Evolutionary conservation across 2,329 filamentous ascomycete genomes (phyloP), one percentile per base, ranked within the genome.

Genomic region (Arthrobotrys entomopaga): DNA sequence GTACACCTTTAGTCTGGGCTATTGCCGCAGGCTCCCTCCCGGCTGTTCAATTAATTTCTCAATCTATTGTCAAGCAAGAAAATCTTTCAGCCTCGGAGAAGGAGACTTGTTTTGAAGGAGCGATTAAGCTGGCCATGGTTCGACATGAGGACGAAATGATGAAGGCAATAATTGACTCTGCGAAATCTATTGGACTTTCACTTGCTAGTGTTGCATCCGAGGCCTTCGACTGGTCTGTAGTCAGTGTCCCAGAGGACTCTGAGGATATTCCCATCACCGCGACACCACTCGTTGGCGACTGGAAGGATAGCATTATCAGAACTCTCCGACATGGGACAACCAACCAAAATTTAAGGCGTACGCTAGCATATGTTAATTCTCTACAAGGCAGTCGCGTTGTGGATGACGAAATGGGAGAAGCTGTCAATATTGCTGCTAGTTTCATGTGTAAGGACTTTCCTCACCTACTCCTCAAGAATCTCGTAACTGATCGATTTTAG

Each of bases 151-250:
- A 56, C 20, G 69, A 73, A 2, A 66, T 73, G 24, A 57, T 73
- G 49, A 73, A 66, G 53, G 15, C 29, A 3, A 73, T 73, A 61
- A 49, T 73, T 16, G 69, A 66, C 3, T 42, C 61, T 15, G 63
- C 69, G 19, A 66, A 46, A 34, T 66, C 69, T 0, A 19, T 63
- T 8, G 56, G 61, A 3, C 7, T 73, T 13, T 61, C 52, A 13
- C 69, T 73, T 40, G 26, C 61, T 13, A 52, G 26, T 20, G 61
- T 73, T 7, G 69, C 69, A 20, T 66, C 69, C 2, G 69, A 73
- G 42, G 69, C 61, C 1, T 73, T 73, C 50, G 34, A 66, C n/a
- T 73, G 69, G 69, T 61, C 61, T 10, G 69, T 73, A 38, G 43
- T 66, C 6, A 43, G 22, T n/a, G 56, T 73, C 7, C 69, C 54